Percentiles rank a stretch among this genome's conserved stretches.
phyloP scores from a whole-genome alignment of 2,329 filamentous ascomycete genomes.

The Phoma sp. region DNA sequence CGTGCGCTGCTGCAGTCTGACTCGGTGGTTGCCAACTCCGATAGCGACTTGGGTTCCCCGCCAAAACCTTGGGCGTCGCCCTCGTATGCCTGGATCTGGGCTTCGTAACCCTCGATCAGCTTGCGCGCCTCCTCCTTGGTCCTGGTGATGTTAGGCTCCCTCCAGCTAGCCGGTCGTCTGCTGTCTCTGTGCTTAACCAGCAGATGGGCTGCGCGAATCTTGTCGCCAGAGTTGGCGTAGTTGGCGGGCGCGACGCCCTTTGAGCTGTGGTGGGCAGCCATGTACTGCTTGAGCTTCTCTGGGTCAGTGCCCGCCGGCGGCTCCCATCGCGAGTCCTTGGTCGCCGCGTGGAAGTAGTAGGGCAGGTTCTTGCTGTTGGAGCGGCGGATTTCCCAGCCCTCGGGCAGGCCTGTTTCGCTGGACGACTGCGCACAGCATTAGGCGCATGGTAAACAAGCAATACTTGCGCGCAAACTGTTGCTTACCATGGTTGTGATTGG shows the following conservation, averaged over 20 bases:
- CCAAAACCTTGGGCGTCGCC: slow-evolving; percentile 50
- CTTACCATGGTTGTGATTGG: slow-evolving; percentile 36
- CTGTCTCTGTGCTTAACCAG: slow-evolving; percentile 92
- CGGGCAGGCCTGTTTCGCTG: slow-evolving; percentile 68
- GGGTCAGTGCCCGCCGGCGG: slow-evolving; percentile 86
- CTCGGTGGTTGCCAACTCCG: slow-evolving; percentile 84
- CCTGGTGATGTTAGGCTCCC: slow-evolving; percentile 86
- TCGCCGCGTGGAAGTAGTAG: slow-evolving; percentile 93
- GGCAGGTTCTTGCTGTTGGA: slow-evolving; percentile 98
- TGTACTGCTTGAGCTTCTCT: slow-evolving; percentile 91
- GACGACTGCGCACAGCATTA: slow-evolving; percentile 38
- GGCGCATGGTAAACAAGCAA: slow-evolving; percentile 14
- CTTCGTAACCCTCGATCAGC: slow-evolving; percentile 77
- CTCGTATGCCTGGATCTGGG: slow-evolving; percentile 71
- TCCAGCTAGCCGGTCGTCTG: slow-evolving; percentile 90
- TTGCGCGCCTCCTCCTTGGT: slow-evolving; percentile 82
- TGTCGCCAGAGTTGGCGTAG: slow-evolving; percentile 60
- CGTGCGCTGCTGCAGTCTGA: slow-evolving; percentile 95
- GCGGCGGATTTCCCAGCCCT: slow-evolving; percentile 93
- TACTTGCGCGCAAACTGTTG: slow-evolving; percentile 8
- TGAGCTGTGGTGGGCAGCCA: slow-evolving; percentile 83
- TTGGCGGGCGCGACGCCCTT: slow-evolving; percentile 52
- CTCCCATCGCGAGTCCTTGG: slow-evolving; percentile 94
- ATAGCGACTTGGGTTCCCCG: slow-evolving; percentile 58
- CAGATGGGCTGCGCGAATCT: slow-evolving; percentile 91